phyloP scores from a whole-genome alignment of 129 eudicot genomes.

The Flaveria linearis region DNA sequence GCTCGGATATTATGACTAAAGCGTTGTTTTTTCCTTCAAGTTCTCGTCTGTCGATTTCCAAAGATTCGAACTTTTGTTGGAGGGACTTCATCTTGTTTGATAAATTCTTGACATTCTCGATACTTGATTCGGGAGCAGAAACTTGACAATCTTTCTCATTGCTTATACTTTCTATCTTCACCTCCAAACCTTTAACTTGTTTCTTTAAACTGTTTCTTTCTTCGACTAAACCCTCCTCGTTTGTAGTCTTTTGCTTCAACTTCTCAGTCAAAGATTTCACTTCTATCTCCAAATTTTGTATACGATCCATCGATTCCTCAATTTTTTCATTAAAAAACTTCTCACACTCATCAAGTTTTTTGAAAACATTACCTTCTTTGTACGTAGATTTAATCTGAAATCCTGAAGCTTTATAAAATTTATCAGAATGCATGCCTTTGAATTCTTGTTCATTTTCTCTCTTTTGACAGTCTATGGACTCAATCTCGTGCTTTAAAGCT shows the following conservation, averaged over 20 bases:
- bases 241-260: conserved; percentile 14
- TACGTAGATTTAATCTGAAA: conserved; percentile 35
- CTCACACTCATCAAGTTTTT: conserved; percentile 40
- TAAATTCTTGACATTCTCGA: conserved; percentile 47
- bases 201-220: conserved; percentile 29
- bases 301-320: conserved; percentile 28
- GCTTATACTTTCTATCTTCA: conserved; percentile 24
- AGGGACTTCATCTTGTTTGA: conserved; percentile 36
- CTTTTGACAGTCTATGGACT: conserved; percentile 28
- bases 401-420: conserved; percentile 25
- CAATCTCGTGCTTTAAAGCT: conserved; percentile 39
- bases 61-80: conserved; percentile 29
- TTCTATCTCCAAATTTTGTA: conserved; percentile 29
- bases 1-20: conserved; percentile 1
- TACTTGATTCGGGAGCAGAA: conserved; percentile 23
- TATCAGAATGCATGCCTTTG: conserved; percentile 12
- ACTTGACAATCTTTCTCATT: conserved; percentile 39
- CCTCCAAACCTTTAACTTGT: conserved; percentile 34
- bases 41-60: conserved; percentile 38
- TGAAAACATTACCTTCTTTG: conserved; percentile 23
- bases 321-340: conserved; percentile 30
- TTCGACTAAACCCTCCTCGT: conserved; percentile 29
- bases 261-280: conserved; percentile 39
- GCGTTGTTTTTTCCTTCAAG: conserved; percentile 37
- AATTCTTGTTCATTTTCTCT: conserved; percentile 24